Evolutionary conservation across 2,329 filamentous ascomycete genomes (phyloP), one percentile per base, ranked within the genome.

Genomic region (Colletotrichum lini): DNA sequence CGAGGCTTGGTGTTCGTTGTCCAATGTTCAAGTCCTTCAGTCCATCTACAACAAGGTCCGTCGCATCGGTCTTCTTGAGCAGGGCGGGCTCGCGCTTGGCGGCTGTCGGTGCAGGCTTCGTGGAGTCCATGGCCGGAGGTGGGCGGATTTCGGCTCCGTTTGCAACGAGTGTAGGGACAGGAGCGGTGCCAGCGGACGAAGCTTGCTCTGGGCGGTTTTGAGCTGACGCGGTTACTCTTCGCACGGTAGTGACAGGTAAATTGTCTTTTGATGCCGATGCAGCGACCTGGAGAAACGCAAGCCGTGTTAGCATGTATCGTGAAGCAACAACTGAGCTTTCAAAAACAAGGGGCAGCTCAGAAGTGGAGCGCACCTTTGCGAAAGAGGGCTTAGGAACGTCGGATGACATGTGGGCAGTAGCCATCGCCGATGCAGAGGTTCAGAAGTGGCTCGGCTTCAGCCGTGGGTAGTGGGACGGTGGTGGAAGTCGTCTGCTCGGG

Each of bases 301-400:
- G 60, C 18, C 10, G 56, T 26, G 74, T 78, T 67, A 79, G 75
- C 67, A 54, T 52, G 38, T 21, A 26, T 45, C 53, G 47, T 26
- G 13, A 54, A 47, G 49, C 54, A 50, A 44, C 63, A 40, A 49
- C 13, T 50, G 44, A 42, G 26, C 63, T 61, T 38, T 57, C 57
- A 16, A 59, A 47, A 21, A 38, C 38, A 16, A 38, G 35, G 23
- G 35, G 40, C 42, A 52, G 15, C 38, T 63, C 49, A n/a, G 38
- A 47, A 63, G 38, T 38, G n/a, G 40, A 38, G 12, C 85, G 70
- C 84, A 94, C 93, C 88, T 93, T 94, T 82, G 93, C 93, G 85
- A 95, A 95, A 53, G 92, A 94, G 76, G 91, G 88, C 81, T 89
- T 90, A 64, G 83, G 83, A 66, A 83, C 74, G 74, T 87, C 86